phyloP scores from a whole-genome alignment of 2,329 filamentous ascomycete species.

The Colletotrichum lini region DNA sequence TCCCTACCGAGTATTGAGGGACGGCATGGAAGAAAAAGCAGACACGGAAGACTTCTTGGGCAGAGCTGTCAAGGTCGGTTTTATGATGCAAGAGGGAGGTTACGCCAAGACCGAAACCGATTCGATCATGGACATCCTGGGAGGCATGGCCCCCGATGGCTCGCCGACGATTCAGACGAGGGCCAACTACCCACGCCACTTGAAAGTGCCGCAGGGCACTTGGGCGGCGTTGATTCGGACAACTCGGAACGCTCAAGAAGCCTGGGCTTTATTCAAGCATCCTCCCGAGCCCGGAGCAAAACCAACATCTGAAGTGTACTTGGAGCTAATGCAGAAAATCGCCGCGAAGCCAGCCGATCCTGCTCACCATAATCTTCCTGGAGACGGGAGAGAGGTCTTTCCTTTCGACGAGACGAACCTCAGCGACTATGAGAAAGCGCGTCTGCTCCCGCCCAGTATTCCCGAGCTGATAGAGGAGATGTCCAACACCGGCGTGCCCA shows the following conservation, averaged over 20 bases:
- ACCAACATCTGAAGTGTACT: constrained; percentile 64
- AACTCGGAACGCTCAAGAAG: constrained; percentile 73
- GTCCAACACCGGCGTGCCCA: constrained; percentile 60
- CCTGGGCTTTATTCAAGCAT: constrained; percentile 67
- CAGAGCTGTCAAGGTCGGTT: constrained; percentile 66
- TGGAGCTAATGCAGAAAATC: constrained; percentile 73
- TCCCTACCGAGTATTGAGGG: constrained; percentile 69
- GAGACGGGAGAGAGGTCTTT: constrained; percentile 52
- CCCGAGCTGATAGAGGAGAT: constrained; percentile 73
- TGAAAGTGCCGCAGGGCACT: constrained; percentile 32
- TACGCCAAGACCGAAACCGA: constrained; percentile 65
- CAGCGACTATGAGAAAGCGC: constrained; percentile 75
- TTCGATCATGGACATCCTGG: constrained; percentile 64
- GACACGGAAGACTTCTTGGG: constrained; percentile 67
- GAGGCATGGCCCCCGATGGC: constrained; percentile 64
- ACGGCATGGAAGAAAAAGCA: constrained; percentile 72
- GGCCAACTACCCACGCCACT: constrained; percentile 19
- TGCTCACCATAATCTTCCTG: constrained; percentile 41
- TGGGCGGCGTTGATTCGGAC: constrained; percentile 72
- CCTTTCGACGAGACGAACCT: constrained; percentile 61
- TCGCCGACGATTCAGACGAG: constrained; percentile 70
- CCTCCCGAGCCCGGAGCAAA: constrained; percentile 52
- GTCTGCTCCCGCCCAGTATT: constrained; percentile 72
- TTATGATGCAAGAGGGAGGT: constrained; percentile 70
- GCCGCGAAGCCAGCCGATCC: constrained; percentile 51